Percentiles rank a stretch among this genome's conserved stretches.
These are phyloP conservation scores for Sesbania bispinosa DNA, from an alignment of 306 rosid genomes.

Conservation along the genomic window DNA sequence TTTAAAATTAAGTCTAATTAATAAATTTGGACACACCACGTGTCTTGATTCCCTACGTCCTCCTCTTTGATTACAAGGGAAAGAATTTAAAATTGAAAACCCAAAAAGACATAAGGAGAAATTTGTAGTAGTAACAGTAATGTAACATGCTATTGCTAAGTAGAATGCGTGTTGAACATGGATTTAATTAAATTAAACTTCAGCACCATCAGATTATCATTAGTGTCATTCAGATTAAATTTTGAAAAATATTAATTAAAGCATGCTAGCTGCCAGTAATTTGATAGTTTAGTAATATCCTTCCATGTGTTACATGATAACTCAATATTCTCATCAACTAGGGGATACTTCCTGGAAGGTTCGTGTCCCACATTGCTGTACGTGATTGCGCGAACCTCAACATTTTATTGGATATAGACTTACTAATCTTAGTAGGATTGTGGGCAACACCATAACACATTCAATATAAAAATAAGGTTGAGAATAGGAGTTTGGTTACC, in stretches of 20 bases:
- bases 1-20: neutral
- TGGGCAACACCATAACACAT: too few relatives aligned
- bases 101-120: neutral
- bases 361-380: neutral
- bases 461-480: too few relatives aligned
- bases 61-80: slow-evolving; percentile 46
- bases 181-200: slow-evolving; percentile 1
- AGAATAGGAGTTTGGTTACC: too few relatives aligned
- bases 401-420: neutral
- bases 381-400: neutral
- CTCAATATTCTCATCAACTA: neutral
- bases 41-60: slow-evolving; percentile 61
- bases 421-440: neutral
- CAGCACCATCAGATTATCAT: neutral
- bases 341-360: slow-evolving; percentile 11
- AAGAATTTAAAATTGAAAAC: slow-evolving; percentile 8
- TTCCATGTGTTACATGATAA: neutral
- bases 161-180: neutral
- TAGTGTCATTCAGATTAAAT: neutral
- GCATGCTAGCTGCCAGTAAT: neutral
- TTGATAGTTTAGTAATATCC: neutral
- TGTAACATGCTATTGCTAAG: slow-evolving; percentile 13
- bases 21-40: slow-evolving; percentile 30
- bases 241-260: neutral
- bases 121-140: too few relatives aligned